phyloP scores from a whole-genome alignment of 2,329 filamentous ascomycete genomes.

The Fusarium oxysporum region DNA sequence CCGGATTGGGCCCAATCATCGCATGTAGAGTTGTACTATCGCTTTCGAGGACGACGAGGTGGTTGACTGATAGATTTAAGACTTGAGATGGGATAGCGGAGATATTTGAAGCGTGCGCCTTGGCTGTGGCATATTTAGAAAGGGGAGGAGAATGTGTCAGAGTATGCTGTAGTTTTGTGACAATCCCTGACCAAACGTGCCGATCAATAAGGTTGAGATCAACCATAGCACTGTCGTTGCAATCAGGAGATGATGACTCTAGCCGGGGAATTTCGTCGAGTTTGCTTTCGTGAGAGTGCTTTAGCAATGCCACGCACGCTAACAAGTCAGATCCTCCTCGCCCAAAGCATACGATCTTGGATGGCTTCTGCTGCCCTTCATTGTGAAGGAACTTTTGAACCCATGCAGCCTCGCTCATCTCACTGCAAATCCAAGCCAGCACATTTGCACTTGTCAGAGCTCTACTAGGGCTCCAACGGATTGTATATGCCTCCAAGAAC shows the following conservation, averaged over 20 bases:
- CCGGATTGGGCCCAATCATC: neutral
- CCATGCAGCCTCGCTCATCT: constrained; percentile 2
- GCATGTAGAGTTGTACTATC: neutral
- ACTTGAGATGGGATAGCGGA: neutral
- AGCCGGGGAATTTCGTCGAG: neutral
- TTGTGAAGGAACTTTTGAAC: neutral
- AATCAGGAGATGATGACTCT: neutral
- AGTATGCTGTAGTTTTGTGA: constrained; percentile 4
- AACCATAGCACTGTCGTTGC: neutral
- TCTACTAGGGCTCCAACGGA: constrained; percentile 7
- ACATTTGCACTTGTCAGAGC: constrained; percentile 1
- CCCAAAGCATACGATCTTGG: neutral
- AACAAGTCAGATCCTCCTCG: constrained; percentile 7
- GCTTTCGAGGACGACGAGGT: neutral
- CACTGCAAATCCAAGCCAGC: constrained; percentile 13
- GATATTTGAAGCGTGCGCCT: constrained; percentile 7
- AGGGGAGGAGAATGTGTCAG: constrained; percentile 9
- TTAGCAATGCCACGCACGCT: neutral
- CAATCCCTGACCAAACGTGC: neutral
- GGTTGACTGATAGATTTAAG: neutral
- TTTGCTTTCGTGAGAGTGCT: neutral
- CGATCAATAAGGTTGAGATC: constrained; percentile 6
- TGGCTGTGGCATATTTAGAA: constrained; percentile 13
- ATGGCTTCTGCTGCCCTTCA: neutral
- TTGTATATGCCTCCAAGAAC: constrained; percentile 11